Conservation (phyloP, 2,329 filamentous ascomycete genomes). For the Cladophialophora immunda region DNA sequence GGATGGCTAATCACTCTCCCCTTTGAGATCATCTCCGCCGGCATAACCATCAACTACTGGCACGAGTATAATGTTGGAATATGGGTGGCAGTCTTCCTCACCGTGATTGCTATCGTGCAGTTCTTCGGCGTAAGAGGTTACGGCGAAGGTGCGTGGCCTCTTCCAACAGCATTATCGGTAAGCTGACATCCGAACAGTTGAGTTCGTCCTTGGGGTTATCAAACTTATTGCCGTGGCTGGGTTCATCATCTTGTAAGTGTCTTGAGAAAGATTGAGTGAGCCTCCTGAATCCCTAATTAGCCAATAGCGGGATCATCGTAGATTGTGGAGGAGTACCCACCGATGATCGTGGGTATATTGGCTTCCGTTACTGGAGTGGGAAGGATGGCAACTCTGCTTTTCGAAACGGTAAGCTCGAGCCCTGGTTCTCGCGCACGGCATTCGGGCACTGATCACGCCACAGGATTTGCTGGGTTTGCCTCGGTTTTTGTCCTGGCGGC, state of each 20-base stretch:
- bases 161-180: too few species aligned
- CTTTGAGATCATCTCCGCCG: constrained; percentile 84
- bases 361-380: constrained; percentile 68
- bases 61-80: constrained; percentile 63
- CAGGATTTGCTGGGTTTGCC: constrained; percentile 70
- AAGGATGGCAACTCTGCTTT: constrained; percentile 71
- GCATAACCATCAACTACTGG: constrained; percentile 45
- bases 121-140: constrained; percentile 78
- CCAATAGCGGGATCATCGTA: constrained; percentile 48
- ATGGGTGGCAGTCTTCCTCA: constrained; percentile 74
- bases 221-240: constrained; percentile 70
- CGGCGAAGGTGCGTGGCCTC: too few species aligned
- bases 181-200: neutral
- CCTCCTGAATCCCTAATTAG: too few species aligned
- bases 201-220: constrained; percentile 15
- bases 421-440: too few species aligned
- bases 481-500: constrained; percentile 71
- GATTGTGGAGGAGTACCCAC: constrained; percentile 79
- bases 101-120: constrained; percentile 77
- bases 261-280: too few species aligned
- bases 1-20: constrained; percentile 87
- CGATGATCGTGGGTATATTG: constrained; percentile 73
- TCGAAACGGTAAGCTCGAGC: constrained; percentile 57
- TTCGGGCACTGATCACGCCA: constrained; percentile 48
- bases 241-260: constrained; percentile 66